Percentiles rank a stretch among this genome's conserved stretches.
These are phyloP conservation scores for Epichloe aotearoae DNA, from an alignment of 2,329 filamentous ascomycete species.

Conservation along the genomic window DNA sequence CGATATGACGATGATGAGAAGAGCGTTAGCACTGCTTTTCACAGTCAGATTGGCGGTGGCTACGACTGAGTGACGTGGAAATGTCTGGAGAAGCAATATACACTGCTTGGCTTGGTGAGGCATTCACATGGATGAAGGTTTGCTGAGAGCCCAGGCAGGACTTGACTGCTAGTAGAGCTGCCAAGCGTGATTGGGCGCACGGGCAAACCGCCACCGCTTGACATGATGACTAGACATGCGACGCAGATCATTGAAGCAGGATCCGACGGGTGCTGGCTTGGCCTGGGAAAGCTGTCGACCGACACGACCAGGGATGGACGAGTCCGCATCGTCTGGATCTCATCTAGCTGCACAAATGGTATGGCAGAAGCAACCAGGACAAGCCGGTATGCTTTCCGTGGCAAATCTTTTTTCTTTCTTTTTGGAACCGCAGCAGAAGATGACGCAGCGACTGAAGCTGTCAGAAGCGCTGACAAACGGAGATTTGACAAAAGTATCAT, in stretches of 20 bases:
- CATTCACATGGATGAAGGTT: neutral
- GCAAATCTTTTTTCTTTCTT: constrained; percentile 1
- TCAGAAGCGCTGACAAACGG: neutral
- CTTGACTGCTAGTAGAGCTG: neutral
- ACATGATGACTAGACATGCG: neutral
- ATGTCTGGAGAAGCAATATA: neutral
- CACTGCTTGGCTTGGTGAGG: neutral
- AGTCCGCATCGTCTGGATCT: neutral
- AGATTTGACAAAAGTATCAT: neutral
- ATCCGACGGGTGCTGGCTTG: neutral
- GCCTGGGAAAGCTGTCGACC: neutral
- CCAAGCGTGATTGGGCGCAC: neutral
- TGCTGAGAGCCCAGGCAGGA: neutral
- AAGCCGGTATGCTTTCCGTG: neutral
- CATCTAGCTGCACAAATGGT: neutral
- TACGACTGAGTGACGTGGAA: constrained; percentile 32
- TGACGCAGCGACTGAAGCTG: neutral
- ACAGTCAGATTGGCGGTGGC: constrained; percentile 71
- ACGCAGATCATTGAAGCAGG: neutral
- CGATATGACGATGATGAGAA: constrained; percentile 84
- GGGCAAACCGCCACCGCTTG: neutral
- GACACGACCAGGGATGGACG: neutral
- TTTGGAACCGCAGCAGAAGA: neutral
- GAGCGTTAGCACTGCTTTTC: constrained; percentile 92
- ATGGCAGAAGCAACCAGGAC: neutral